Conservation (phyloP, 208 protist genomes). For the Porcisia deanei region DNA sequence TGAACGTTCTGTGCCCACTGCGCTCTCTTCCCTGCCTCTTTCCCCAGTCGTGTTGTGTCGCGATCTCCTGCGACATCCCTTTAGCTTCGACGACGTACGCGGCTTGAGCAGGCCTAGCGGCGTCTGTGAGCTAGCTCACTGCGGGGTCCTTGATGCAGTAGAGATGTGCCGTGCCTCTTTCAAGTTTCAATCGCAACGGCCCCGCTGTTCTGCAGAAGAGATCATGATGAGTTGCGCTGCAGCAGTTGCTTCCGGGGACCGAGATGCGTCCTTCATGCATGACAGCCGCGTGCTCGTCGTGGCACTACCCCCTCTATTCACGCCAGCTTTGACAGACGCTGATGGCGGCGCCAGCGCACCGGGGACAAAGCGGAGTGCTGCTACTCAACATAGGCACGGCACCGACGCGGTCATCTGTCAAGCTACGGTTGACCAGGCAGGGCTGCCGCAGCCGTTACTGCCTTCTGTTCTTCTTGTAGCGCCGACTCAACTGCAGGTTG, state of each 20-base stretch:
- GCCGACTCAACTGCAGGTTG: constrained; percentile 24
- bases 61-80: constrained; percentile 20
- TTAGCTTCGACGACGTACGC: background rate
- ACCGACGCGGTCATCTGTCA: background rate
- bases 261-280: background rate
- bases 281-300: background rate
- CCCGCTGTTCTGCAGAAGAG: constrained; percentile 4
- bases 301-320: background rate
- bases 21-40: constrained; percentile 3
- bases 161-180: constrained; percentile 4
- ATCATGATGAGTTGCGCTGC: constrained; percentile 13
- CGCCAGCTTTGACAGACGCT: background rate
- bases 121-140: constrained; percentile 8
- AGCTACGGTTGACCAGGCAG: background rate
- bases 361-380: background rate
- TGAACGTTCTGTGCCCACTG: background rate
- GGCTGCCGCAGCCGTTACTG: background rate
- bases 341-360: background rate
- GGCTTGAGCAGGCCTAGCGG: background rate
- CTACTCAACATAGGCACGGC: background rate
- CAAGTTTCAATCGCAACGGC: background rate
- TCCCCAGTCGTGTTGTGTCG: constrained; percentile 28
- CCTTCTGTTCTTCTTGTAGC: constrained; percentile 35
- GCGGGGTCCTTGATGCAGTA: constrained; percentile 16
- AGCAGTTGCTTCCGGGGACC: background rate